Evolutionary conservation across 1,284 basidiomycete genomes (phyloP), one percentile per base, ranked within the genome.

Genomic region (Meripilus lineatus): DNA sequence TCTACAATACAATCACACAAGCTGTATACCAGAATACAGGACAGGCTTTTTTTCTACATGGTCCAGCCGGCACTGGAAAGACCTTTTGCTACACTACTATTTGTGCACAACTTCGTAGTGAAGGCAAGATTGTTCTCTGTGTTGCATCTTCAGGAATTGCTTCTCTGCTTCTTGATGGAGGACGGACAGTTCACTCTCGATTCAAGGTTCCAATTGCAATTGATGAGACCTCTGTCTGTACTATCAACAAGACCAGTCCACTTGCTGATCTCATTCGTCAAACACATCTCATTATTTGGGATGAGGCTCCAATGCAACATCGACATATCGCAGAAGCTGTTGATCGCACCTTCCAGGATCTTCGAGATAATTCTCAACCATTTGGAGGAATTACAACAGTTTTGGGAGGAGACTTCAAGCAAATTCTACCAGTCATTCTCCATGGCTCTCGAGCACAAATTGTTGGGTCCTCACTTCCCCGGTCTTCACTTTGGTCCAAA

Each of bases 21-120:
- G 63, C 69, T 14, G 57, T 68, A 15, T 32, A 54, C 0, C 10
- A 58, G 2, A 23, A 54, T 1, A 1, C 24, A 3, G 66, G 67
- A 0, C 38, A 53, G n/a, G 18, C 49, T 0, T 75, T 73, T 51
- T 77, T 76, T 47, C 43, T 78, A 8, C 52, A 73, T 45, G 71
- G 74, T 33, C 55, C 65, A 21, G 74, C 67, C 32, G 74, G 74
- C 0, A 67, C 65, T 40, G 74, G 74, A 3, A 79, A 79, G 50
- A 79, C 74, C 0, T 78, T 65, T 52, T 28, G 75, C 0, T 68
- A 68, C 45, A 71, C 67, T 6, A 63, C 68, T 0, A 42, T 78
- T 20, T 63, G 64, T 45, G 36, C 57, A 40, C 32, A 44, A 5
- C 13, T 75, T 3, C 54, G 59, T 14, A 40, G 47, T 11, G 48